Base-by-base conservation (phyloP, 2,329 filamentous ascomycete species). In the Helminthosporium solani region DNA sequence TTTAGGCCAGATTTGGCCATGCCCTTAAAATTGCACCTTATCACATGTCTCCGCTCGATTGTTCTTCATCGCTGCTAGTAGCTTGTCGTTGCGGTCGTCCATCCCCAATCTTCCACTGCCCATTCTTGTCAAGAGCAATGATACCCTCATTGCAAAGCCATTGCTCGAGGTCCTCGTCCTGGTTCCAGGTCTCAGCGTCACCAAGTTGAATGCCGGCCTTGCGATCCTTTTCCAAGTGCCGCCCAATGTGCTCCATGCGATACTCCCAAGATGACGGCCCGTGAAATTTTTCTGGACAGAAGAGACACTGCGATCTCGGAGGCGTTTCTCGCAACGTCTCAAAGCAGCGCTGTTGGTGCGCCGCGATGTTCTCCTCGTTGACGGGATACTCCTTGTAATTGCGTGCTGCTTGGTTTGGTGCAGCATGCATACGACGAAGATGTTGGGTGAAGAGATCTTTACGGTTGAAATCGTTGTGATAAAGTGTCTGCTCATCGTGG, bases 361-460 rank as follows among this genome's bases (percentile, higher is more conserved):
- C 54, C 16, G 79, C 76, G 7, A 90, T 73, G 11, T 76, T 74
- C 4, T 75, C 73, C 39, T 87, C 81, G 14, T 57, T 67, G 28
- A 75, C 61, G 1, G 57, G 55, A 33, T 51, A 58, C 14, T 66
- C 57, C 80, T 82, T 59, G 73, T 78, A 55, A 53, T 46, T 68
- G 57, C 49, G 75, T 56, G 58, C 49, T 54, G 38, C 56, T 50
- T 44, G 42, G 15, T 55, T 46, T 11, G 77, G 67, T 0, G 81
- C 79, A 0, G 80, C 76, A 64, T 96, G 91, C 88, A 95, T 95
- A 37, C 92, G 86, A 5, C 88, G 81, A 2, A 92, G 78, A 63
- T 96, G 92, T 61, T 95, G 90, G 0, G 86, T 89, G 73, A 91
- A 96, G 8, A 96, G 81, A 61, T 96, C 91, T 66, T 95, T 95